These are phyloP conservation scores for Metschnikowia lochheadii DNA, from an alignment of 805 yeast species.

Conservation along the genomic window DNA sequence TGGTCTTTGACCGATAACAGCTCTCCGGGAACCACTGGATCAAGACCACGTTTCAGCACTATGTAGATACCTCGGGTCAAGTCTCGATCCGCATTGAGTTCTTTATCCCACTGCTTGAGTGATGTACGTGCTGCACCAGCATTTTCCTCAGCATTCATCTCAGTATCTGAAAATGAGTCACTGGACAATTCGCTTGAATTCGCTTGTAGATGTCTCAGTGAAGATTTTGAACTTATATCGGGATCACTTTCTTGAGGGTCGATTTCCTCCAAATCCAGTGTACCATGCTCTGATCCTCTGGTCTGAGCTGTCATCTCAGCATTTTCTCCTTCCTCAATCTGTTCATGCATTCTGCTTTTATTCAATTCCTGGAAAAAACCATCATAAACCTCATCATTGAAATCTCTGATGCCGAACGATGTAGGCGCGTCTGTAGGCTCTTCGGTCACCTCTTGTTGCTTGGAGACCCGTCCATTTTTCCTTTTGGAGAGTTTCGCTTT, in stretches of 20 bases:
- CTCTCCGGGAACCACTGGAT: background rate
- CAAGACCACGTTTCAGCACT: slow-evolving; percentile 11
- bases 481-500: background rate
- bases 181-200: background rate
- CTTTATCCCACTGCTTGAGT: slow-evolving; percentile 8
- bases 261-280: background rate
- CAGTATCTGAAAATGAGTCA: background rate
- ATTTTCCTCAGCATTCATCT: background rate
- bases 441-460: background rate
- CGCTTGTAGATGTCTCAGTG: background rate
- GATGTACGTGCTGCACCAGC: slow-evolving; percentile 4
- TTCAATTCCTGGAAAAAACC: background rate
- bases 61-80: slow-evolving; percentile 6
- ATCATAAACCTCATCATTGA: background rate
- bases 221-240: background rate
- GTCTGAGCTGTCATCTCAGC: background rate
- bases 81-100: slow-evolving; percentile 5
- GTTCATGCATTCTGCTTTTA: background rate
- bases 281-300: background rate
- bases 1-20: background rate
- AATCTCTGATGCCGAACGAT: background rate
- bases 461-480: background rate
- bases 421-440: background rate
- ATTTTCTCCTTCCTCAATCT: background rate
- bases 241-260: background rate